A percentile compares a stretch with the other conserved stretches of the same genome.
Evolutionary conservation across 2,329 filamentous ascomycete species (phyloP).

Genomic region (Pleoardoris graminearum): DNA sequence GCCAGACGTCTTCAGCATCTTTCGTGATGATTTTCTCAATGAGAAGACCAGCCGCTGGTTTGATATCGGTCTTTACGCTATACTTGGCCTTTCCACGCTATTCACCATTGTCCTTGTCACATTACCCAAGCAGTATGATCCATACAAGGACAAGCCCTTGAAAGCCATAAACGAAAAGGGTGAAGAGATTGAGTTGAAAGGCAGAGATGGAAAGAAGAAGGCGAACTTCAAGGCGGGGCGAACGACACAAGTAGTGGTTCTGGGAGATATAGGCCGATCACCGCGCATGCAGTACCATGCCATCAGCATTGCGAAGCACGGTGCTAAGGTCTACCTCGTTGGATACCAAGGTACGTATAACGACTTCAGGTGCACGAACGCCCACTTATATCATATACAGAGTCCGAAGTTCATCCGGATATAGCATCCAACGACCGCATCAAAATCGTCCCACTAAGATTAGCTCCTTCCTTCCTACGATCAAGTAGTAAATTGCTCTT

Average conservation of each 20-base stretch:
- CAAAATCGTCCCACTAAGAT: conserved; percentile 68
- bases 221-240: conserved; percentile 44
- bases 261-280: conserved; percentile 93
- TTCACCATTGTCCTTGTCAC: conserved; percentile 57
- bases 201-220: conserved; percentile 26
- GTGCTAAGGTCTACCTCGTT: conserved; percentile 78
- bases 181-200: conserved; percentile 23
- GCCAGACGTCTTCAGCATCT: conserved; percentile 18
- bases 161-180: conserved; percentile 30
- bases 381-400: conserved; percentile 47
- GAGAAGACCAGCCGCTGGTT: conserved; percentile 30
- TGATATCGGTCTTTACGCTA: conserved; percentile 47
- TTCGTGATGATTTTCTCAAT: conserved; percentile 37
- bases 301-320: conserved; percentile 82
- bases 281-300: conserved; percentile 99
- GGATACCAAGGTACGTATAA: conserved; percentile 72
- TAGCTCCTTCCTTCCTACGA: conserved; percentile 68
- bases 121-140: conserved; percentile 57
- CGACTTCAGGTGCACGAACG: neutral
- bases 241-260: conserved; percentile 79
- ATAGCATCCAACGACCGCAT: conserved; percentile 71
- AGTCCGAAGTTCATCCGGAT: conserved; percentile 80
- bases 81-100: conserved; percentile 49
- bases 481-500: conserved; percentile 74
- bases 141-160: conserved; percentile 38